Percentiles rank a stretch among this genome's conserved stretches.
These are phyloP conservation scores for Cyberlindnera mississippiensis DNA, from an alignment of 805 yeast species.

Conservation along the genomic window DNA sequence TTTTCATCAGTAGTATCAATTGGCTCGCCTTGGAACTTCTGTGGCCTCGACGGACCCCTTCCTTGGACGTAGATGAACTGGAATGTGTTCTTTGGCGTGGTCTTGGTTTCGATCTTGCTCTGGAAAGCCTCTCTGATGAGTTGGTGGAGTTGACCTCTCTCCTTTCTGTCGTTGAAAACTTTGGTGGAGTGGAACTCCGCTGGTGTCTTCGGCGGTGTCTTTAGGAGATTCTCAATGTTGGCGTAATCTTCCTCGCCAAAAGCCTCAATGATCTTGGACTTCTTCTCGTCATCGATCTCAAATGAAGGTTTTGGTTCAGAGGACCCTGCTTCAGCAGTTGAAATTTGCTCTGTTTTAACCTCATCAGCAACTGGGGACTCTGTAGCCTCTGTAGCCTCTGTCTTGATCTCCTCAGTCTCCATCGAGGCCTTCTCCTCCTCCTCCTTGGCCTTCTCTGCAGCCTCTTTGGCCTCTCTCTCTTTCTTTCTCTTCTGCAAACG, in stretches of 20 bases:
- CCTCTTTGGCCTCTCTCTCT: slow-evolving; percentile 23
- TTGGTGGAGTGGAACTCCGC: slow-evolving; percentile 48
- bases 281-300: slow-evolving; percentile 43
- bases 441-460: slow-evolving; percentile 1
- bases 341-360: slow-evolving; percentile 22
- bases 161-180: slow-evolving; percentile 59
- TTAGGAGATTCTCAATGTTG: slow-evolving; percentile 47
- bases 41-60: slow-evolving; percentile 32
- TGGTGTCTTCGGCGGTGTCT: slow-evolving; percentile 45
- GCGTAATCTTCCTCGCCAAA: slow-evolving; percentile 61
- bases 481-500: slow-evolving; percentile 33
- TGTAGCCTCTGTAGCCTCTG: background rate
- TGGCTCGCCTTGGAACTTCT: slow-evolving; percentile 28
- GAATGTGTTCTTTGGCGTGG: slow-evolving; percentile 65
- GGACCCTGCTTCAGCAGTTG: too few species aligned
- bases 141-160: slow-evolving; percentile 77
- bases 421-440: background rate
- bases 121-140: slow-evolving; percentile 69
- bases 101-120: slow-evolving; percentile 72
- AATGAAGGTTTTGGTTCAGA: slow-evolving; percentile 27
- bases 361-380: slow-evolving; percentile 10
- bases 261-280: slow-evolving; percentile 42
- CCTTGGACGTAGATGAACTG: slow-evolving; percentile 44
- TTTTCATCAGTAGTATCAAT: slow-evolving; percentile 35
- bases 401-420: background rate